These are phyloP conservation scores for Stylosanthes scabra DNA, from an alignment of 331 rosid genomes.

Conservation along the genomic window DNA sequence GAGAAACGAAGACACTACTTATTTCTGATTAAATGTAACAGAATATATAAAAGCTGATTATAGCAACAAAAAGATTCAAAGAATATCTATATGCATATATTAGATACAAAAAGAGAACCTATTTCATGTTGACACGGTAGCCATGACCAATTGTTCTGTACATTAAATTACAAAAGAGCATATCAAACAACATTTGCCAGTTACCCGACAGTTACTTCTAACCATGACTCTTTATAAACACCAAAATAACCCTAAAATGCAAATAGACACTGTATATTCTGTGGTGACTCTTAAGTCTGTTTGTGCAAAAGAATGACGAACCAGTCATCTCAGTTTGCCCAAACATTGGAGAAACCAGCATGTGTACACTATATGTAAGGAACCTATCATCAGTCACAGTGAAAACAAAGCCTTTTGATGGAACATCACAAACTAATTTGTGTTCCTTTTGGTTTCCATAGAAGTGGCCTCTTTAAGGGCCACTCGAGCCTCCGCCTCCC, in stretches of 20 bases:
- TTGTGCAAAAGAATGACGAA: conserved; percentile 67
- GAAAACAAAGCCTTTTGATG: conserved; percentile 21
- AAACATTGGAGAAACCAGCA: conserved; percentile 51
- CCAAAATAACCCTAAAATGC: conserved; percentile 43
- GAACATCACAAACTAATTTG: conserved; percentile 41
- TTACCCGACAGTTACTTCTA: conserved; percentile 49
- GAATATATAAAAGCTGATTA: neutral
- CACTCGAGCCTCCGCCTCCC: conserved; percentile 69
- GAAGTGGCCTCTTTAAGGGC: conserved; percentile 81
- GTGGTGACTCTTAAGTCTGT: conserved; percentile 39
- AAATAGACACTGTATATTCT: conserved; percentile 38
- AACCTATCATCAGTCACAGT: conserved; percentile 42
- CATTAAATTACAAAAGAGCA: conserved; percentile 65
- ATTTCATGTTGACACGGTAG: conserved; percentile 45
- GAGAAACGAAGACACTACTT: neutral
- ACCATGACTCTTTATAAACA: conserved; percentile 53
- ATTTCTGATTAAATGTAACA: neutral
- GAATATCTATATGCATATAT: conserved; percentile 47
- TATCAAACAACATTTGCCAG: conserved; percentile 43
- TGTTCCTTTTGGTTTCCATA: conserved; percentile 62
- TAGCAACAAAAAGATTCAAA: conserved; percentile 32
- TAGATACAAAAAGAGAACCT: conserved; percentile 50
- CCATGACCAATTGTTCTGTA: conserved; percentile 59
- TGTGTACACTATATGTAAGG: conserved; percentile 39
- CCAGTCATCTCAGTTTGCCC: conserved; percentile 47